Evolutionary conservation across 805 yeast species (phyloP).

Genomic region (Pachysolen tannophilus): DNA sequence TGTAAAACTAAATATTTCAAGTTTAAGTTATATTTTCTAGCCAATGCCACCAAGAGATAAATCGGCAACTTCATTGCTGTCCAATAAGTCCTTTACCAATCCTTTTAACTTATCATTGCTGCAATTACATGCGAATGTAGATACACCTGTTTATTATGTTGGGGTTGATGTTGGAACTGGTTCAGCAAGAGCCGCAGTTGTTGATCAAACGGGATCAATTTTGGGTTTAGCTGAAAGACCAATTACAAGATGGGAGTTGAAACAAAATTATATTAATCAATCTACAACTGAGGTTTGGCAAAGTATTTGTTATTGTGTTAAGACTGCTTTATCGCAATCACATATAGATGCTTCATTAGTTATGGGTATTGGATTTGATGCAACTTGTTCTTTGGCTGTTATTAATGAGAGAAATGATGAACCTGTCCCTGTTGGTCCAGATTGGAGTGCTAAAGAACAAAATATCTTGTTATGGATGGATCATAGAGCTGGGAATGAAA

Average conservation of each 20-base stretch:
- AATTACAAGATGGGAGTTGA: constrained; percentile 67
- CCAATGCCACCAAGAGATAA: too few species aligned
- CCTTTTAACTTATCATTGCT: constrained; percentile 26
- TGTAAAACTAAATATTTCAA: too few species aligned
- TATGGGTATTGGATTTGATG: constrained; percentile 91
- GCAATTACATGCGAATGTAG: constrained; percentile 16
- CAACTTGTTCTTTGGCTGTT: constrained; percentile 91
- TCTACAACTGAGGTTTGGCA: constrained; percentile 90
- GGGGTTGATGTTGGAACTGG: constrained; percentile 74
- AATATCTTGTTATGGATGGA: constrained; percentile 98
- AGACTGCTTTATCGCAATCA: constrained; percentile 64
- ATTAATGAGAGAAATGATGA: constrained; percentile 53
- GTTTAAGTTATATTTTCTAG: too few species aligned
- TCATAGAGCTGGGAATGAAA: constrained; percentile 84
- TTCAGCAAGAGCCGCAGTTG: constrained; percentile 89
- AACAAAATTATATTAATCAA: constrained; percentile 73
- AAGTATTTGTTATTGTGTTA: constrained; percentile 75
- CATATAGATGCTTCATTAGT: constrained; percentile 61
- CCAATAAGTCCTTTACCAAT: constrained; percentile 22
- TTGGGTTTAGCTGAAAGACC: constrained; percentile 73
- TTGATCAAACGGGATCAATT: constrained; percentile 77
- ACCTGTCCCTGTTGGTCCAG: constrained; percentile 90
- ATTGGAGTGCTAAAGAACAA: constrained; percentile 62
- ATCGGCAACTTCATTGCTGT: constrained; percentile 9
- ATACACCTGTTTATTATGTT: constrained; percentile 23